Conservation (phyloP, 192 early-diverging fungal species). For the Borealophlyctis nickersoniae region DNA sequence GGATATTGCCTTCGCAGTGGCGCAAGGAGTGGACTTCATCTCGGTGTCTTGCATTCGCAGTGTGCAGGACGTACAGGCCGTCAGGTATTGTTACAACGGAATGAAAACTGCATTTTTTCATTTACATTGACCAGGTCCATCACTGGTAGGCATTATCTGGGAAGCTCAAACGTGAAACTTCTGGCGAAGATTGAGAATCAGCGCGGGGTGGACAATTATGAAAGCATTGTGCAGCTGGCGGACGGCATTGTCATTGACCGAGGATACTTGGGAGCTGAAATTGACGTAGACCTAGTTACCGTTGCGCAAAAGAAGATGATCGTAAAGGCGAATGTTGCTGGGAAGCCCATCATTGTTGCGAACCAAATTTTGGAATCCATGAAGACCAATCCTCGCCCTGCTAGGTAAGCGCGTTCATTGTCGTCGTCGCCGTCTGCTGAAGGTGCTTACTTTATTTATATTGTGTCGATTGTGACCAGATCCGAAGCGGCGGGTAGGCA, state of each 20-base stretch:
- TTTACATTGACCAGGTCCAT: background rate
- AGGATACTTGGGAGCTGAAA: slow-evolving; percentile 57
- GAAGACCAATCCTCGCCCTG: slow-evolving; percentile 48
- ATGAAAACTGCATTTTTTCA: slow-evolving; percentile 6
- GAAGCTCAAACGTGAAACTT: slow-evolving; percentile 53
- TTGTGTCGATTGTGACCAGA: slow-evolving; percentile 1
- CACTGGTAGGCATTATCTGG: slow-evolving; percentile 31
- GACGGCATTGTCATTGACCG: slow-evolving; percentile 63
- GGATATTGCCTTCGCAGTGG: slow-evolving; percentile 48
- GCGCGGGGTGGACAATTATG: slow-evolving; percentile 55
- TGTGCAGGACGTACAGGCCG: slow-evolving; percentile 52
- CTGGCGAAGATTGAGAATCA: slow-evolving; percentile 63
- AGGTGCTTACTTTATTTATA: slow-evolving; percentile 1
- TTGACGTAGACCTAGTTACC: slow-evolving; percentile 54
- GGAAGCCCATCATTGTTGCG: slow-evolving; percentile 56
- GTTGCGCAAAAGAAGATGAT: slow-evolving; percentile 63
- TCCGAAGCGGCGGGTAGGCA: slow-evolving; percentile 29
- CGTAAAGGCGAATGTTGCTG: slow-evolving; percentile 47
- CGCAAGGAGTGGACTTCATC: slow-evolving; percentile 49
- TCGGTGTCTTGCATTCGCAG: slow-evolving; percentile 56
- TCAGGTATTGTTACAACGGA: slow-evolving; percentile 33
- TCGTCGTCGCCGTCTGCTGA: slow-evolving; percentile 45
- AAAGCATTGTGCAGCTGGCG: slow-evolving; percentile 47
- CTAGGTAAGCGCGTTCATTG: too few relatives aligned
- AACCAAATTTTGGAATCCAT: slow-evolving; percentile 64